These are phyloP conservation scores for Rhododendron ovatum DNA, from an alignment of 148 eudicot genomes.

Conservation along the genomic window DNA sequence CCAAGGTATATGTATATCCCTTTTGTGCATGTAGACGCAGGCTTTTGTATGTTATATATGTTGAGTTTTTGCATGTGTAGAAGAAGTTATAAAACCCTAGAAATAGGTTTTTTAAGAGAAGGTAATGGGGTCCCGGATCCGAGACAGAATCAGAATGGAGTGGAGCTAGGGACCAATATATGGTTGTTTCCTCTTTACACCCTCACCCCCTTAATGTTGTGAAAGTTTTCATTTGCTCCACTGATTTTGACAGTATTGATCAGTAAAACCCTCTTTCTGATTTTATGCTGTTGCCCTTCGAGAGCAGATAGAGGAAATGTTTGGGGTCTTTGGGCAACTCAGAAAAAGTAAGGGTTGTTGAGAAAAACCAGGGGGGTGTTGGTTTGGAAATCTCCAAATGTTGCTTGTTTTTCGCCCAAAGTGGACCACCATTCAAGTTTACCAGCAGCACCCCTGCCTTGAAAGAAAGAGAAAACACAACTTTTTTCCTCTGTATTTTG, in stretches of 20 bases:
- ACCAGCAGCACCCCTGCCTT: no score
- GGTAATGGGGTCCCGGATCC: not conserved
- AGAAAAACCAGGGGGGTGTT: not conserved
- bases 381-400: not conserved
- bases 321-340: not conserved
- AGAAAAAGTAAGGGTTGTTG: not conserved
- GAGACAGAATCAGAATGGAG: not conserved
- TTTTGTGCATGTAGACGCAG: not conserved
- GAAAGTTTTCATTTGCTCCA: not conserved
- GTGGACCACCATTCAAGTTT: no score
- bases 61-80: not conserved
- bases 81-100: not conserved
- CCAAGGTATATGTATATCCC: not conserved
- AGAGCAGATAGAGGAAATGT: not conserved
- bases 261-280: not conserved
- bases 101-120: not conserved
- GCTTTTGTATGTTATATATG: not conserved
- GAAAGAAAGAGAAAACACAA: no score
- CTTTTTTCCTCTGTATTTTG: not conserved
- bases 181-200: not conserved
- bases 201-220: not conserved
- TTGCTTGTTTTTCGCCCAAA: not conserved
- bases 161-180: not conserved
- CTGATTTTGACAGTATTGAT: not conserved
- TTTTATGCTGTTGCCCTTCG: not conserved